These are phyloP conservation scores for Salix dunnii DNA, from an alignment of 345 rosid genomes.

Conservation along the genomic window DNA sequence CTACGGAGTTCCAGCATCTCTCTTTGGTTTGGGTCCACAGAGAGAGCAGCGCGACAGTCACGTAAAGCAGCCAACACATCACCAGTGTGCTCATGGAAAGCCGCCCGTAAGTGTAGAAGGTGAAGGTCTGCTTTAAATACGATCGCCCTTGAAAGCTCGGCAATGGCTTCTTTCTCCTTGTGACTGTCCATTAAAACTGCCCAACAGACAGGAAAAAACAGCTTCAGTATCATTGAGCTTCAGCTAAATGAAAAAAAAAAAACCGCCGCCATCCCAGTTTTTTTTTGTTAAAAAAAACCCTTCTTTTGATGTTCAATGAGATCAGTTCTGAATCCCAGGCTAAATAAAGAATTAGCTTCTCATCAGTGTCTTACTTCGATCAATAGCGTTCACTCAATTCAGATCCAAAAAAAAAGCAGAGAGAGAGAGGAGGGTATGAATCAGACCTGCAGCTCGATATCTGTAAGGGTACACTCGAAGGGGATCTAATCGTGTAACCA, in stretches of 20 bases:
- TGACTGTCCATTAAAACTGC: constrained; percentile 90
- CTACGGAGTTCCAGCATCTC: constrained; percentile 90
- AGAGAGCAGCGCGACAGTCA: constrained; percentile 96
- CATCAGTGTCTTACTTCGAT: no score
- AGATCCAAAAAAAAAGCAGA: background rate
- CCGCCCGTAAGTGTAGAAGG: constrained; percentile 88
- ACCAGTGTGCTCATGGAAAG: constrained; percentile 81
- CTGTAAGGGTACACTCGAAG: constrained; percentile 95
- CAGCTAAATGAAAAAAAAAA: background rate
- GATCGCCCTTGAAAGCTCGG: constrained; percentile 80
- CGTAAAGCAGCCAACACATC: constrained; percentile 63
- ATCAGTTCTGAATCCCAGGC: background rate
- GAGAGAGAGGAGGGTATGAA: background rate
- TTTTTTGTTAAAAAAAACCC: no score
- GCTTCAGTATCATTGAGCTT: background rate
- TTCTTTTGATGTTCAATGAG: background rate
- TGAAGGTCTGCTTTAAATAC: constrained; percentile 91
- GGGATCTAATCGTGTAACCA: constrained; percentile 88
- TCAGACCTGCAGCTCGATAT: constrained; percentile 93
- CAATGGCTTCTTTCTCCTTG: constrained; percentile 84
- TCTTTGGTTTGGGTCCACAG: constrained; percentile 87
- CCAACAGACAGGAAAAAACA: constrained; percentile 4
- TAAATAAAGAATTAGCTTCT: background rate
- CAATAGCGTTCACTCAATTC: no score
- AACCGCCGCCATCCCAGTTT: no score